Base-by-base conservation (phyloP, 2,329 filamentous ascomycete genomes). In the Fusarium papillatum region DNA sequence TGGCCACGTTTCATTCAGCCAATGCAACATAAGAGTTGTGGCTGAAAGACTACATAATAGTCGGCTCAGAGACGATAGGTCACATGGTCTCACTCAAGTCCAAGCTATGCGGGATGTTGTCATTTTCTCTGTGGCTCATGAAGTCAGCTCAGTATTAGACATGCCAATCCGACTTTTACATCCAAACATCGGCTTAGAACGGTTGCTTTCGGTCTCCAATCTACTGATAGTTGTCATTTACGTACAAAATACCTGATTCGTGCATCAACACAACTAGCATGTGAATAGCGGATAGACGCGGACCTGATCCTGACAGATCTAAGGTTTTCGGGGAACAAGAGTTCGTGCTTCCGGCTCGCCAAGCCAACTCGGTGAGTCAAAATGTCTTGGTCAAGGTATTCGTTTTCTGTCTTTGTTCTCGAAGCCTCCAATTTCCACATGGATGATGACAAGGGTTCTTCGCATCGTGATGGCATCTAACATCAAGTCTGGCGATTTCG, bases 11-110 rank as follows among this genome's bases (percentile, higher is more conserved):
- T 57, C 53, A 57, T 57, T 57, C 31, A 57, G 31, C 53, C 53
- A 57, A 57, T 57, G 53, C 53, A 36, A 57, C 53, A 57, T 36
- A n/a, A 24, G 53, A 57, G 53, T 57, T 57, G 53, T 57, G 53
- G 53, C 53, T 36, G 29, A 34, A 55, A 34, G 31, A 36, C 53
- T 36, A 53, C 50, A 55, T 55, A 34, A 57, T 57, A 16, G 53
- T 22, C 19, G 14, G 7, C 53, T 34, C 29, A 36, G 53, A 57
- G n/a, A 36, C 53, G 53, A 57, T 57, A 57, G 31, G n/a, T 57
- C 53, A 57, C 29, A 57, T 57, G 53, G 53, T 34, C 29, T 36
- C 29, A 36, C 22, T 57, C 53, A 36, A 57, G 29, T 36, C 31
- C 13, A 57, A 36, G 26, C 50, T n/a, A 57, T 34, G 19, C 29